Percentiles rank a stretch among this genome's conserved stretches.
phyloP scores from a whole-genome alignment of 805 yeast genomes.

The Starmerella floris region DNA sequence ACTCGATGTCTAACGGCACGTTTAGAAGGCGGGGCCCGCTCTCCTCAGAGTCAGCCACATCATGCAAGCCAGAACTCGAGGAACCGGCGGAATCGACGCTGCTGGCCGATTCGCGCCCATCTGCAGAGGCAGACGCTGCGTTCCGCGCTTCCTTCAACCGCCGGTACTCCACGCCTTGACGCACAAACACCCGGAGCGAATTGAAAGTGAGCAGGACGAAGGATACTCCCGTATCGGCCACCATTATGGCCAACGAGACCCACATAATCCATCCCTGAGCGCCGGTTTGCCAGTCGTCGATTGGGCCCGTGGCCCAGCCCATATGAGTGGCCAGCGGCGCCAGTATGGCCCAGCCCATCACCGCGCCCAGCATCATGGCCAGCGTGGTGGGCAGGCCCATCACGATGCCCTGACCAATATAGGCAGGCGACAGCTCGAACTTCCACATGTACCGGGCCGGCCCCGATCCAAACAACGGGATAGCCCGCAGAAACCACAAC shows the following conservation, averaged over 20 bases:
- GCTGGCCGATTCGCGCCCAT: neutral
- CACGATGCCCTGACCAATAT: slow-evolving; percentile 92
- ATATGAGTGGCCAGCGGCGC: slow-evolving; percentile 59
- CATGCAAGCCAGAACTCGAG: neutral
- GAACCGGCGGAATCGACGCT: neutral
- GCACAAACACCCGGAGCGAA: slow-evolving; percentile 2
- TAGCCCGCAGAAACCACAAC: slow-evolving; percentile 34
- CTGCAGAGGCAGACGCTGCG: neutral
- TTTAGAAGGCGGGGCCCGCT: neutral
- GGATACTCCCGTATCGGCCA: slow-evolving; percentile 75
- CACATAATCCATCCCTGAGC: slow-evolving; percentile 97
- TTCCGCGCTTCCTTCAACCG: neutral
- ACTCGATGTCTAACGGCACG: neutral
- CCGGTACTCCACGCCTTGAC: neutral
- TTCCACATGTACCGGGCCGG: slow-evolving; percentile 69
- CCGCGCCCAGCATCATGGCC: slow-evolving; percentile 79
- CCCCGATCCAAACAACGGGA: slow-evolving; percentile 64
- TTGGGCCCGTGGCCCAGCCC: slow-evolving; percentile 83
- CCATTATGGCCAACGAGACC: slow-evolving; percentile 88
- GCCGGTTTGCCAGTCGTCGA: slow-evolving; percentile 87
- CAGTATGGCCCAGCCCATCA: slow-evolving; percentile 85
- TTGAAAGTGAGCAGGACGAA: slow-evolving; percentile 30
- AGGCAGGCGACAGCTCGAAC: slow-evolving; percentile 93
- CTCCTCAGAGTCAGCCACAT: neutral
- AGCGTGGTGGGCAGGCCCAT: slow-evolving; percentile 91